These are phyloP conservation scores for Rhodotorula taiwanensis DNA, from an alignment of 768 basidiomycete genomes.

Conservation along the genomic window DNA sequence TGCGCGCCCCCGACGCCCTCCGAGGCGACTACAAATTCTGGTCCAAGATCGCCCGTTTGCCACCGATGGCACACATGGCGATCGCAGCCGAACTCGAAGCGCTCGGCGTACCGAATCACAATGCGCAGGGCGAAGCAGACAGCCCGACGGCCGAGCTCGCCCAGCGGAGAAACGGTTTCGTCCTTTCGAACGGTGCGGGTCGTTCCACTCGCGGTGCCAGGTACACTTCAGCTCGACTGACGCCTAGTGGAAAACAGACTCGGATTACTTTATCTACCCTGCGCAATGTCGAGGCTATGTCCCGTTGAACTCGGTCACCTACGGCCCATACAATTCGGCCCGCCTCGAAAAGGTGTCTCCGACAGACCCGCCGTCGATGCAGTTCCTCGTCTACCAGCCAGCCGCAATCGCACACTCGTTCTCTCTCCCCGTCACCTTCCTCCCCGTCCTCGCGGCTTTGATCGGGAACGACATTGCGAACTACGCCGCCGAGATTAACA, in stretches of 20 bases:
- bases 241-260: neutral
- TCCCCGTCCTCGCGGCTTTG: slow-evolving; percentile 29
- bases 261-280: slow-evolving; percentile 33
- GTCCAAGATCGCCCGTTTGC: slow-evolving; percentile 1
- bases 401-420: slow-evolving; percentile 1
- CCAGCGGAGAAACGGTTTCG: slow-evolving; percentile 18
- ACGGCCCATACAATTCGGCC: slow-evolving; percentile 3
- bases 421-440: slow-evolving; percentile 7
- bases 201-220: too few relatives aligned
- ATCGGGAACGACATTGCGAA: slow-evolving; percentile 32
- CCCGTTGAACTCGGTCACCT: slow-evolving; percentile 22
- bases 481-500: slow-evolving; percentile 5
- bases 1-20: slow-evolving; percentile 11
- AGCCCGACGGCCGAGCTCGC: slow-evolving; percentile 33
- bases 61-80: slow-evolving; percentile 20
- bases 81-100: slow-evolving; percentile 17
- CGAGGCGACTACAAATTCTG: neutral
- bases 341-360: slow-evolving; percentile 3
- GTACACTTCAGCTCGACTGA: too few relatives aligned
- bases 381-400: slow-evolving; percentile 13
- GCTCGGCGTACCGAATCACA: slow-evolving; percentile 3
- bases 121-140: slow-evolving; percentile 29
- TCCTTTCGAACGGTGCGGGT: slow-evolving; percentile 22
- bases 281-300: slow-evolving; percentile 25
- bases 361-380: neutral